These are phyloP conservation scores for Termitomyces sp. DNA, from an alignment of 768 basidiomycete species.

Conservation along the genomic window DNA sequence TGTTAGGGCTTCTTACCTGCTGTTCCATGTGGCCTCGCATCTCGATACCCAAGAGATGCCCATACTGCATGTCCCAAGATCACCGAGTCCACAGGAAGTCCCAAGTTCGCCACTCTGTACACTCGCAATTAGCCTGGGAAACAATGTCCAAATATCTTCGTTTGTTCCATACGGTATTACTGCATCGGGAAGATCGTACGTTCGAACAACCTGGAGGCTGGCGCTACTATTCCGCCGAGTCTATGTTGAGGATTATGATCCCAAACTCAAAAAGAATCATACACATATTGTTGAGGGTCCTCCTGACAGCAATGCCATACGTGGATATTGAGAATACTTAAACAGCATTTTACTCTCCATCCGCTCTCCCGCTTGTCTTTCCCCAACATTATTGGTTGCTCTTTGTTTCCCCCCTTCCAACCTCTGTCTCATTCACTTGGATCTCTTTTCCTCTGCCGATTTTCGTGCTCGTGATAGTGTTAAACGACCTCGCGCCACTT, in stretches of 20 bases:
- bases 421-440: not conserved
- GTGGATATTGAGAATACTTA: conserved; percentile 19
- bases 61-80: conserved; percentile 4
- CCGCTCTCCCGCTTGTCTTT: not conserved
- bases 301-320: conserved; percentile 23
- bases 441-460: not conserved
- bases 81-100: conserved; percentile 1
- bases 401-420: not conserved
- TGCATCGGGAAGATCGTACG: conserved; percentile 36
- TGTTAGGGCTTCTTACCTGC: conserved; percentile 6
- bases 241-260: conserved; percentile 30
- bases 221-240: conserved; percentile 32
- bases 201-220: conserved; percentile 21
- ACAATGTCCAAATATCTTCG: conserved; percentile 23
- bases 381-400: conserved; percentile 5
- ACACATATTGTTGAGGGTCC: conserved; percentile 25
- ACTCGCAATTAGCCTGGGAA: conserved; percentile 31
- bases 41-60: conserved; percentile 4
- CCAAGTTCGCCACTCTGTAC: not conserved
- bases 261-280: conserved; percentile 28
- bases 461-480: not conserved
- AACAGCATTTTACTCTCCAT: conserved; percentile 14
- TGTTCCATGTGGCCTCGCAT: conserved; percentile 9
- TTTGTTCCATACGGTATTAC: conserved; percentile 24
- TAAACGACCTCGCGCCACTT: not conserved